phyloP scores from a whole-genome alignment of 306 rosid genomes.

The Purshia tridentata region DNA sequence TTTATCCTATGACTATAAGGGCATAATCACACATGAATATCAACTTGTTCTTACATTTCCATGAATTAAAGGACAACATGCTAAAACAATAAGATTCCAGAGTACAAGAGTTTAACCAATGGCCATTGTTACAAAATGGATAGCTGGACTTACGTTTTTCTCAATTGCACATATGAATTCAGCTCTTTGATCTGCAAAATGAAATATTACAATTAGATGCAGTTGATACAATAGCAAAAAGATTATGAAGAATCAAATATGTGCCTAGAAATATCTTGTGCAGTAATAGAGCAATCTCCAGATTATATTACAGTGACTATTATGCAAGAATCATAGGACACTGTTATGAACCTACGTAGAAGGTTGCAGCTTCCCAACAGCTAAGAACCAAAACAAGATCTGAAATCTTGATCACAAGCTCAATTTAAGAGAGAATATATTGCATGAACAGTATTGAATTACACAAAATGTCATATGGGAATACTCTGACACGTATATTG shows the following conservation, averaged over 20 bases:
- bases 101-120: not conserved
- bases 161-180: conserved; percentile 85
- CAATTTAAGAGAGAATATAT: not conserved
- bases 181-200: conserved; percentile 96
- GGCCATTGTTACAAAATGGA: conserved; percentile 19
- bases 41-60: no score
- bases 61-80: not conserved
- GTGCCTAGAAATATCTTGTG: not conserved
- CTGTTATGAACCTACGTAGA: not conserved
- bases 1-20: not conserved
- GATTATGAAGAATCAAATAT: not conserved
- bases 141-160: conserved; percentile 79
- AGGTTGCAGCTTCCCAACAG: not conserved
- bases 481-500: not conserved
- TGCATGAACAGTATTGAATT: not conserved
- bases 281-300: not conserved
- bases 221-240: conserved; percentile 12
- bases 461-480: not conserved
- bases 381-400: not conserved
- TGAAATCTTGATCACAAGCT: not conserved
- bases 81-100: conserved; percentile 6
- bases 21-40: no score
- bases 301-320: not conserved
- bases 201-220: not conserved
- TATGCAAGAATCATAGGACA: not conserved